phyloP scores from a whole-genome alignment of 2,329 filamentous ascomycete species.

The Cercospora janseana region DNA sequence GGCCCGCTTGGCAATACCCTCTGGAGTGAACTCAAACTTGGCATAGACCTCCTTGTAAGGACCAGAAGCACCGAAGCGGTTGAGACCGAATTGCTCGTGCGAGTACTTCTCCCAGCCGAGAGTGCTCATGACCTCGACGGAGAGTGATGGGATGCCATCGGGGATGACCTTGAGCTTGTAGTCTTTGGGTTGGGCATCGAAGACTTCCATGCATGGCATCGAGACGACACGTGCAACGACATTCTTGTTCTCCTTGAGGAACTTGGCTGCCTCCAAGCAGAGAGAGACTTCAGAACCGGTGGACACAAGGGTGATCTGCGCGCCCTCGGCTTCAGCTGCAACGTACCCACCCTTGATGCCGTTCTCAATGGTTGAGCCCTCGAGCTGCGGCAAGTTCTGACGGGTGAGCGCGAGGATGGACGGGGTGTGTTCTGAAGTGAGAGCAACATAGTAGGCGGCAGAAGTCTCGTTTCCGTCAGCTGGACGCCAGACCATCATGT shows the following conservation, averaged over 20 bases:
- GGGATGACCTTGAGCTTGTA: conserved; percentile 92
- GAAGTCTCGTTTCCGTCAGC: conserved; percentile 98
- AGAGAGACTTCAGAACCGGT: conserved; percentile 96
- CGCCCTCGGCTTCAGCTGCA: conserved; percentile 76
- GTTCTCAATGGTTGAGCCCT: conserved; percentile 85
- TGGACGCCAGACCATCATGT: conserved; percentile 99
- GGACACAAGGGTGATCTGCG: conserved; percentile 83
- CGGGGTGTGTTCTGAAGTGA: conserved; percentile 86
- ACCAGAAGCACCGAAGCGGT: conserved; percentile 96
- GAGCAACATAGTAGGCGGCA: conserved; percentile 92
- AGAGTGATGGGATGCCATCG: conserved; percentile 88
- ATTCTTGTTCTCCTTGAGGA: conserved; percentile 82
- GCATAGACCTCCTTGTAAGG: conserved; percentile 98
- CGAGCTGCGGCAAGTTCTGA: conserved; percentile 97
- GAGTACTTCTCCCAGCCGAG: conserved; percentile 99
- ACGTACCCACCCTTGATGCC: conserved; percentile 95
- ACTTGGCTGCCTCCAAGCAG: conserved; percentile 87
- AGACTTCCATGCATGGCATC: conserved; percentile 94
- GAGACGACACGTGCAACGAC: conserved; percentile 90
- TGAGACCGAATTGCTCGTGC: conserved; percentile 98
- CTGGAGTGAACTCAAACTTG: conserved; percentile 99
- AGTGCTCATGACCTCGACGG: conserved; percentile 94
- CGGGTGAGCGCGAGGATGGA: conserved; percentile 92
- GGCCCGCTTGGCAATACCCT: conserved; percentile 94
- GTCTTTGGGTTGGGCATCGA: conserved; percentile 89